These are phyloP conservation scores for Wickerhamomyces rabaulensis DNA, from an alignment of 805 yeast species.

Conservation along the genomic window DNA sequence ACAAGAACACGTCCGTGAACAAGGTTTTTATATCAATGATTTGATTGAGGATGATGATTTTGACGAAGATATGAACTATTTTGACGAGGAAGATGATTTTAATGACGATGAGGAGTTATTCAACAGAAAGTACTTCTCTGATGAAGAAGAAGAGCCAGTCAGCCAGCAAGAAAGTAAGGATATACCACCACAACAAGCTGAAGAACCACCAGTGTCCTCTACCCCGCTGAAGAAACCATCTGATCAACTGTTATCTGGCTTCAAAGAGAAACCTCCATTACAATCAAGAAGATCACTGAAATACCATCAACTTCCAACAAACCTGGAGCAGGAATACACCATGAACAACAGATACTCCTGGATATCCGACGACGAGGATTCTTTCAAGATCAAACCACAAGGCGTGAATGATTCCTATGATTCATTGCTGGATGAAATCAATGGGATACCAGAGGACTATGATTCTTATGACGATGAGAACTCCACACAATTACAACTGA, in stretches of 20 bases:
- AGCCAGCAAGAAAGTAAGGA: not conserved
- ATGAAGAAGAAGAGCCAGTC: slow-evolving; percentile 15
- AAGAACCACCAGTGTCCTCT: not conserved
- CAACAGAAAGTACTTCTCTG: slow-evolving; percentile 22
- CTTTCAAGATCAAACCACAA: slow-evolving; percentile 17
- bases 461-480: slow-evolving; percentile 19
- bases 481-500: not conserved
- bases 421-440: slow-evolving; percentile 46
- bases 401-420: slow-evolving; percentile 28
- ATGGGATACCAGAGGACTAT: slow-evolving; percentile 41
- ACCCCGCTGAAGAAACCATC: not conserved
- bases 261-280: not conserved
- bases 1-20: slow-evolving; percentile 16
- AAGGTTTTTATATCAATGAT: slow-evolving; percentile 34
- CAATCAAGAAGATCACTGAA: slow-evolving; percentile 23
- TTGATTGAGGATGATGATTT: slow-evolving; percentile 36
- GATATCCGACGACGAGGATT: slow-evolving; percentile 27
- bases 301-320: slow-evolving; percentile 32
- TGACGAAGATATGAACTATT: slow-evolving; percentile 36
- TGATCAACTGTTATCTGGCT: not conserved
- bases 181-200: not conserved
- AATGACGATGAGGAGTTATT: slow-evolving; percentile 30
- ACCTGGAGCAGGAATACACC: slow-evolving; percentile 29
- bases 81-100: slow-evolving; percentile 30
- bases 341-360: slow-evolving; percentile 16